Percentiles rank a stretch among this genome's conserved stretches.
Evolutionary conservation across 192 early-diverging fungal genomes (phyloP).

Genomic region (Coemansia sp.): DNA sequence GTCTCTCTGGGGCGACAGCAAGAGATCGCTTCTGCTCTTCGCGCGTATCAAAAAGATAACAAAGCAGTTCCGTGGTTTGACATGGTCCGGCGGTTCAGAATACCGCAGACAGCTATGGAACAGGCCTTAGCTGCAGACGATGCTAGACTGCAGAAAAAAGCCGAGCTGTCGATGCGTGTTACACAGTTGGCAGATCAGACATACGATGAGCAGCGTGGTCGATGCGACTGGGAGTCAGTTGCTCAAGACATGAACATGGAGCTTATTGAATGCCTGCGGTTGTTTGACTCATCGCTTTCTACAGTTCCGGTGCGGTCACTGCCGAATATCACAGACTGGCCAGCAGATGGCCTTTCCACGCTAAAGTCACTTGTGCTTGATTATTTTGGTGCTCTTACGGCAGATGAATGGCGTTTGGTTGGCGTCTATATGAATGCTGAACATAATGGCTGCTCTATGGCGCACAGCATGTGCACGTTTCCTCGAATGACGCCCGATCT

Average conservation of each 20-base stretch:
- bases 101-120: neutral
- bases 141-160: neutral
- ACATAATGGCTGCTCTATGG: neutral
- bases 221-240: neutral
- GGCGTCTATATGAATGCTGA: neutral
- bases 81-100: neutral
- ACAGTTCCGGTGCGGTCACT: neutral
- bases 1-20: neutral
- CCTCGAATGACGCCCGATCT: neutral
- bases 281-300: neutral
- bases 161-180: neutral
- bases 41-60: neutral
- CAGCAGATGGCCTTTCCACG: neutral
- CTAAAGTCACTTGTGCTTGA: neutral
- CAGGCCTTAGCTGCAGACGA: neutral
- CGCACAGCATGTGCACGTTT: neutral
- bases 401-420: neutral
- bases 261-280: neutral
- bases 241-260: neutral
- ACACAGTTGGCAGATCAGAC: neutral
- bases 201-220: neutral
- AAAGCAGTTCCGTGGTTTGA: neutral
- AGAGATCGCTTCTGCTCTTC: neutral
- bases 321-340: neutral
- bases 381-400: neutral